phyloP scores from a whole-genome alignment of 169 alveolate species.

The Plasmodium adleri region DNA sequence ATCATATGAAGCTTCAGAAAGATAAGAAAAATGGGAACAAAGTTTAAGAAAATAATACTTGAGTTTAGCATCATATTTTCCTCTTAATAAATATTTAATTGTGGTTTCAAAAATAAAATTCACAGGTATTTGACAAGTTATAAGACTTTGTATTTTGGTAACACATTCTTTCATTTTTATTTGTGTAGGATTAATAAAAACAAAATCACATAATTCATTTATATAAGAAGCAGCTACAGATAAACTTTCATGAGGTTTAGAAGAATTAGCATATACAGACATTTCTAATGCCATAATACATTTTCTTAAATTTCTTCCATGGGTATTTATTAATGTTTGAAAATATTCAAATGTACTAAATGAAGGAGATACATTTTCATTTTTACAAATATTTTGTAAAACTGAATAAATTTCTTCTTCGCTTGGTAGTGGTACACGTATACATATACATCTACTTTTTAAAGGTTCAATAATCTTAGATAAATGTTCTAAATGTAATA shows the following conservation, averaged over 20 bases:
- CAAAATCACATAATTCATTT: conserved; percentile 62
- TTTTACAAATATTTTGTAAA: conserved; percentile 35
- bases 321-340: conserved; percentile 34
- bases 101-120: conserved; percentile 60
- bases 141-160: conserved; percentile 54
- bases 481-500: conserved; percentile 90
- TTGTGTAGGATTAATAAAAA: conserved; percentile 57
- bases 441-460: conserved; percentile 94
- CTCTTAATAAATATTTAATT: conserved; percentile 39
- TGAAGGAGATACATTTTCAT: conserved; percentile 30
- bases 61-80: conserved; percentile 26
- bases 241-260: conserved; percentile 37
- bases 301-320: conserved; percentile 63
- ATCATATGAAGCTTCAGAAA: conserved; percentile 59
- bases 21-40: conserved; percentile 50
- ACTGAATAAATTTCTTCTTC: conserved; percentile 82
- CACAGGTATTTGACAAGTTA: conserved; percentile 71
- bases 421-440: conserved; percentile 95
- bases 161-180: conserved; percentile 64
- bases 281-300: conserved; percentile 74
- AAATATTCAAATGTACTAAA: conserved; percentile 27
- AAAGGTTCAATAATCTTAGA: conserved; percentile 93
- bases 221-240: conserved; percentile 57
- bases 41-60: conserved; percentile 38
- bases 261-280: conserved; percentile 56